Evolutionary conservation across 805 yeast genomes (phyloP).

Genomic region (Saccharomycopsis selenospora): DNA sequence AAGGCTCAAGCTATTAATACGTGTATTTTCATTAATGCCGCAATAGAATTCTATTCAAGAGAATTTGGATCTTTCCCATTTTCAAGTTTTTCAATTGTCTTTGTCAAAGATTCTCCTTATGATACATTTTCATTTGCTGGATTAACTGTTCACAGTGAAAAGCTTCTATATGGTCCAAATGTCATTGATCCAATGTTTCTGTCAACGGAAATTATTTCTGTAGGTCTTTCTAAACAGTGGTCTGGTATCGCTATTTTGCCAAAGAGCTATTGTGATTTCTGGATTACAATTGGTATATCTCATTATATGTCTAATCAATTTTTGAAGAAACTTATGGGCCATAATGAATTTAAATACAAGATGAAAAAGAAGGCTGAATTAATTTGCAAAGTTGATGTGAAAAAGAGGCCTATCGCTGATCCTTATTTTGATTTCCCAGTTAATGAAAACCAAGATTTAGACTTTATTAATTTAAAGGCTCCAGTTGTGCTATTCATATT

Average conservation of each 20-base stretch:
- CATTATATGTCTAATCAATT: conserved; percentile 75
- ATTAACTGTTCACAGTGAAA: conserved; percentile 51
- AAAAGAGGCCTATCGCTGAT: conserved; percentile 71
- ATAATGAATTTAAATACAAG: conserved; percentile 69
- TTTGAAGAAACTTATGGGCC: conserved; percentile 65
- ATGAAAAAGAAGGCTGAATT: conserved; percentile 57
- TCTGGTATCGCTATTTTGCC: conserved; percentile 89
- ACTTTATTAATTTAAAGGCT: conserved; percentile 69
- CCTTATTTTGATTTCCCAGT: conserved; percentile 65
- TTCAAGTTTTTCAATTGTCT: conserved; percentile 68
- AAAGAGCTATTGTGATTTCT: conserved; percentile 63
- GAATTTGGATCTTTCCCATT: conserved; percentile 94
- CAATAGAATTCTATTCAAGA: conserved; percentile 73
- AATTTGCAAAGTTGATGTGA: conserved; percentile 68
- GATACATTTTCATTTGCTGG: conserved; percentile 66
- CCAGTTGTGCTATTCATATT: conserved; percentile 79
- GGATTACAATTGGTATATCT: conserved; percentile 86
- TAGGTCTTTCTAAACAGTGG: conserved; percentile 83
- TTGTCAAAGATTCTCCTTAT: conserved; percentile 51
- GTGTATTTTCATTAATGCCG: conserved; percentile 66
- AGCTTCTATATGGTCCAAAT: conserved; percentile 61
- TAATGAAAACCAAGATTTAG: conserved; percentile 36
- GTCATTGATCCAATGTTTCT: conserved; percentile 72
- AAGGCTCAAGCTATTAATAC: conserved; percentile 57
- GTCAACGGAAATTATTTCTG: conserved; percentile 59